Conservation (phyloP, 352 stramenopile genomes). For the Thraustotheca clavata region DNA sequence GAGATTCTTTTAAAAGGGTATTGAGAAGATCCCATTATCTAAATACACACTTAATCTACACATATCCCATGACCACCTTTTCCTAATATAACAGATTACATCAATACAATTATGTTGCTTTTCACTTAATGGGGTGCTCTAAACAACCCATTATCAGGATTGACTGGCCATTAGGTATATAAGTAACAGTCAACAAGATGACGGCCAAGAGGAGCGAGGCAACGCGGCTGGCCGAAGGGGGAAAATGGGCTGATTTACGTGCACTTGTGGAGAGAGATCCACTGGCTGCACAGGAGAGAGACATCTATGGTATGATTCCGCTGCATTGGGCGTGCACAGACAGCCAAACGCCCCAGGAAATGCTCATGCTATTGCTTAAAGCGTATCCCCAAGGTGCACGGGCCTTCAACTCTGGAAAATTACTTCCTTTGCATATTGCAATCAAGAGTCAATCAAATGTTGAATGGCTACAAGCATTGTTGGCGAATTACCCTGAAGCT, state of each 20-base stretch:
- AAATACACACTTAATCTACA: background rate
- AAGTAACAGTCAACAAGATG: conserved; percentile 14
- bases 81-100: no score
- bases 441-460: conserved; percentile 82
- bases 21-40: background rate
- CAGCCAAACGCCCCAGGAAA: conserved; percentile 62
- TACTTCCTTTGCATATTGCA: conserved; percentile 80
- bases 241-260: conserved; percentile 68
- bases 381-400: conserved; percentile 59
- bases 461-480: conserved; percentile 77
- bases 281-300: conserved; percentile 53
- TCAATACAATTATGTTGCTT: background rate
- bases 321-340: conserved; percentile 85
- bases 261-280: conserved; percentile 66
- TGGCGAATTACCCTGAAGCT: conserved; percentile 73
- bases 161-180: background rate
- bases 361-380: conserved; percentile 74
- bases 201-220: conserved; percentile 59
- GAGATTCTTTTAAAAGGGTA: background rate
- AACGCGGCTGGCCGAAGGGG: conserved; percentile 77
- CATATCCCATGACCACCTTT: background rate
- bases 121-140: background rate
- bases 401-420: conserved; percentile 66
- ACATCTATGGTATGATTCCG: conserved; percentile 83
- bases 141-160: background rate